Percentiles rank a stretch among this genome's conserved stretches.
Conservation (phyloP, 2,329 filamentous ascomycete species). For the Ophiocordyceps camponoti-floridani region DNA sequence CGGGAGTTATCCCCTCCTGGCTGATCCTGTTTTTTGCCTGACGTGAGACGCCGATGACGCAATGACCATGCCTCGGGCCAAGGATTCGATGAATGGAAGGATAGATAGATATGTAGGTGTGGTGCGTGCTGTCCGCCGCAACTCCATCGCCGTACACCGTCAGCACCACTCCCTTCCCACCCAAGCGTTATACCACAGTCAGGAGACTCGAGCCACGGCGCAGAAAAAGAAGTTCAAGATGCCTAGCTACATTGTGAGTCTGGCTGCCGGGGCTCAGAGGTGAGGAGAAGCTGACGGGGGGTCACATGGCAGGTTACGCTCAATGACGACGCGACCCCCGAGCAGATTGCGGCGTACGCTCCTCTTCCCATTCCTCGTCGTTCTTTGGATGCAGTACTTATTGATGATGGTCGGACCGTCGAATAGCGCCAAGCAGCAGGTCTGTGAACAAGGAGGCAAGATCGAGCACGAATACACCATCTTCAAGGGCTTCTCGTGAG, state of each 20-base stretch:
- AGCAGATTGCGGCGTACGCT: slow-evolving; percentile 49
- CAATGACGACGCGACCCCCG: slow-evolving; percentile 48
- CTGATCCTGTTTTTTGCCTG: not conserved
- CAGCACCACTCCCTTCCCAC: not conserved
- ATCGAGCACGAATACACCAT: slow-evolving; percentile 72
- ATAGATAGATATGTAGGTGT: not conserved
- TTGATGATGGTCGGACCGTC: not conserved
- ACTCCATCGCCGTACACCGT: not conserved
- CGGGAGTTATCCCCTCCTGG: too few relatives aligned
- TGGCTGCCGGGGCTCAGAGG: not conserved
- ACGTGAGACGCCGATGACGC: not conserved
- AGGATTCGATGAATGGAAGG: not conserved
- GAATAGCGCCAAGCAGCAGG: slow-evolving; percentile 57
- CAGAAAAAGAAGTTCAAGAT: not conserved
- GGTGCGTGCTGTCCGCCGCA: not conserved
- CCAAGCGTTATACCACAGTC: not conserved
- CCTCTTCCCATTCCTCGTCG: slow-evolving; percentile 17
- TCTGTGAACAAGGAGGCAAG: slow-evolving; percentile 57
- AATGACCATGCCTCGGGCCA: not conserved
- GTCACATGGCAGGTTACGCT: slow-evolving; percentile 47
- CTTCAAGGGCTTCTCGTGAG: slow-evolving; percentile 89
- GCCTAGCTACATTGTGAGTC: not conserved
- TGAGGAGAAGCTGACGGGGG: not conserved
- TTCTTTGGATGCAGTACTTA: not conserved
- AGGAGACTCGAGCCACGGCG: not conserved